phyloP scores from a whole-genome alignment of 352 stramenopile species.

The Vaucheria bursata region DNA sequence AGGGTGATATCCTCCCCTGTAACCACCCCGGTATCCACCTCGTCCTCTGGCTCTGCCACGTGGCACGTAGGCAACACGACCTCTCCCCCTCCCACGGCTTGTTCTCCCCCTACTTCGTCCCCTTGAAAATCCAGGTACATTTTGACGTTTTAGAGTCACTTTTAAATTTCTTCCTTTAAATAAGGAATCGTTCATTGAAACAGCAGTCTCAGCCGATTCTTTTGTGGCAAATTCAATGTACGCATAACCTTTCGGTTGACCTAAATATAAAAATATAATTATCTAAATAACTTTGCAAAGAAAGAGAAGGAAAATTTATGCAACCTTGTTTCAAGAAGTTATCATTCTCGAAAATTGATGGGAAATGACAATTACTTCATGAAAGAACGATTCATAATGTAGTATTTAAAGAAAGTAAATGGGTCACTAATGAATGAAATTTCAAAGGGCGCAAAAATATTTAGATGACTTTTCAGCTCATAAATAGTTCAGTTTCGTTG shows the following conservation, averaged over 20 bases:
- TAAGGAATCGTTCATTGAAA: constrained; percentile 79
- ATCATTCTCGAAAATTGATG: too few species aligned
- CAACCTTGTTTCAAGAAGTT: too few species aligned
- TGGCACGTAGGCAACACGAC: constrained; percentile 8
- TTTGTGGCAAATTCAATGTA: constrained; percentile 84
- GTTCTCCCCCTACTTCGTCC: constrained; percentile 9
- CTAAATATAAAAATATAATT: too few species aligned
- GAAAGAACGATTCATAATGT: too few species aligned
- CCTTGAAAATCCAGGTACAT: constrained; percentile 31
- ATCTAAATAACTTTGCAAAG: too few species aligned
- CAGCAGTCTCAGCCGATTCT: constrained; percentile 70
- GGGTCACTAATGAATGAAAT: too few species aligned
- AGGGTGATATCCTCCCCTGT: constrained; percentile 18
- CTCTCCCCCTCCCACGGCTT: constrained; percentile 11
- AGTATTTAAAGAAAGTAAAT: too few species aligned
- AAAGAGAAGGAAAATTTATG: too few species aligned
- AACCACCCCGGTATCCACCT: constrained; percentile 25
- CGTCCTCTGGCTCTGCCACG: constrained; percentile 16
- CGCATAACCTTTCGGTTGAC: constrained; percentile 76
- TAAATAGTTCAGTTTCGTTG: too few species aligned
- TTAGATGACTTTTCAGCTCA: too few species aligned
- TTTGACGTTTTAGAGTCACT: constrained; percentile 48
- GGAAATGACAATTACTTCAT: too few species aligned
- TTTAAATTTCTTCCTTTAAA: constrained; percentile 81
- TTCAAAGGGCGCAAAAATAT: too few species aligned